Percentiles rank a stretch among this genome's conserved stretches.
These are phyloP conservation scores for Xanthoparmelia taractica DNA, from an alignment of 495 filamentous ascomycete species.

Conservation along the genomic window DNA sequence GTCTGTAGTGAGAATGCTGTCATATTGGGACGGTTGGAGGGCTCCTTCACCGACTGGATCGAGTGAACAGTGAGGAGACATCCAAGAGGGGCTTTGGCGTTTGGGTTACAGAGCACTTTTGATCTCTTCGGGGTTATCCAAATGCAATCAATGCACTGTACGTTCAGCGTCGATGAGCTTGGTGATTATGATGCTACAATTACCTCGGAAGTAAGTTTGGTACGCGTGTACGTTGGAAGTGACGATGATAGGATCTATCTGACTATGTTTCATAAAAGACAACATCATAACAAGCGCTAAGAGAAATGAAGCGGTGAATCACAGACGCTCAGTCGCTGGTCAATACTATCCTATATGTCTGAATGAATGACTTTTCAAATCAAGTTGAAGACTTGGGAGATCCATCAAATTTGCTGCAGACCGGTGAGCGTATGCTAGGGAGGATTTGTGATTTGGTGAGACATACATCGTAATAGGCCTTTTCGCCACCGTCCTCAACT, in stretches of 20 bases:
- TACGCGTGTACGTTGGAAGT: not conserved
- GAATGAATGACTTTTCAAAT: not conserved
- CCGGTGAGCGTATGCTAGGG: not conserved
- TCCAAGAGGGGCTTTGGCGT: too few species aligned
- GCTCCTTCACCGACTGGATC: too few species aligned
- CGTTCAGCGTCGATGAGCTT: too few species aligned
- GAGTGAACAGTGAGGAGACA: too few species aligned
- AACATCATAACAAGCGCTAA: not conserved
- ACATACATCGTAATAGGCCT: slow-evolving; percentile 6
- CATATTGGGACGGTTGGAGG: too few species aligned
- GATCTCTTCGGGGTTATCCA: too few species aligned
- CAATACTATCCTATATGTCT: not conserved
- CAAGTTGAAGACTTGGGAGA: not conserved
- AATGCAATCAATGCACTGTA: too few species aligned
- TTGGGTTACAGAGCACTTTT: too few species aligned
- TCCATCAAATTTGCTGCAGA: not conserved
- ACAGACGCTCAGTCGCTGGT: not conserved
- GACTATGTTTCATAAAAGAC: not conserved
- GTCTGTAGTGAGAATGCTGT: too few species aligned
- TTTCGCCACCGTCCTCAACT: slow-evolving; percentile 11
- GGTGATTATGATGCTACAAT: not conserved
- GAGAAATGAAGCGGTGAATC: not conserved
- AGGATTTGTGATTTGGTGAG: not conserved
- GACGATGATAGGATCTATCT: not conserved
- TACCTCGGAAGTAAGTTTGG: not conserved